A percentile compares a stretch with the other conserved stretches of the same genome.
These are phyloP conservation scores for Carex sylvatica DNA, from an alignment of 202 grass and related monocot species.

Conservation along the genomic window DNA sequence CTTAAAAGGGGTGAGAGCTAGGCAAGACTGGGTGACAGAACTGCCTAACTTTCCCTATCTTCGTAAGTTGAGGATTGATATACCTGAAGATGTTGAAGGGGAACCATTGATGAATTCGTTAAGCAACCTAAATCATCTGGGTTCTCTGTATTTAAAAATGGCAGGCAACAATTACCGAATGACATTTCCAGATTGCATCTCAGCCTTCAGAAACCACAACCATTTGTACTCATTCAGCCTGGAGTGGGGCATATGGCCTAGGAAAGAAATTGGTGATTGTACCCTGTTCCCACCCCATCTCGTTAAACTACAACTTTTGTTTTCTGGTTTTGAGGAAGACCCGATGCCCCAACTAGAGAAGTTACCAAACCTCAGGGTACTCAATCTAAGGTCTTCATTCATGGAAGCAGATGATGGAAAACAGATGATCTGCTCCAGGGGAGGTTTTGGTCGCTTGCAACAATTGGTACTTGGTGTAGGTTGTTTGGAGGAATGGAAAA, in stretches of 20 bases:
- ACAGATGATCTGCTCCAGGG: no score
- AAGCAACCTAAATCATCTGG: not conserved
- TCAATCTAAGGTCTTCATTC: no score
- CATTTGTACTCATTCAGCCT: not conserved
- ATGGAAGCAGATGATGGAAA: no score
- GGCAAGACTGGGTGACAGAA: not conserved
- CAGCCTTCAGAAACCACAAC: no score
- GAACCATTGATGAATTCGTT: not conserved
- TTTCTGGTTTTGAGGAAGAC: not conserved
- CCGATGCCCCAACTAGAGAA: no score
- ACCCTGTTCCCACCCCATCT: not conserved
- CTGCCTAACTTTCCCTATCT: not conserved
- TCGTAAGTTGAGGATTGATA: not conserved
- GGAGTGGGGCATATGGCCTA: not conserved
- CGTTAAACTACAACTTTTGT: not conserved
- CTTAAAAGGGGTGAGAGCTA: not conserved
- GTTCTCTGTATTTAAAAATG: not conserved
- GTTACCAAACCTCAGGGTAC: no score
- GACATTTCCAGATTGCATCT: not conserved
- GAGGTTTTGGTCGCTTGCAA: no score
- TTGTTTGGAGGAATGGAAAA: no score
- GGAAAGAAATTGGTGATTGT: no score
- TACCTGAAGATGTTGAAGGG: not conserved
- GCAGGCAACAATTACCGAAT: fast-evolving
- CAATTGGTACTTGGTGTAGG: no score